A percentile compares a stretch with the other conserved stretches of the same genome.
These are phyloP conservation scores for Phytophthora pisi DNA, from an alignment of 352 stramenopile genomes.

Conservation along the genomic window DNA sequence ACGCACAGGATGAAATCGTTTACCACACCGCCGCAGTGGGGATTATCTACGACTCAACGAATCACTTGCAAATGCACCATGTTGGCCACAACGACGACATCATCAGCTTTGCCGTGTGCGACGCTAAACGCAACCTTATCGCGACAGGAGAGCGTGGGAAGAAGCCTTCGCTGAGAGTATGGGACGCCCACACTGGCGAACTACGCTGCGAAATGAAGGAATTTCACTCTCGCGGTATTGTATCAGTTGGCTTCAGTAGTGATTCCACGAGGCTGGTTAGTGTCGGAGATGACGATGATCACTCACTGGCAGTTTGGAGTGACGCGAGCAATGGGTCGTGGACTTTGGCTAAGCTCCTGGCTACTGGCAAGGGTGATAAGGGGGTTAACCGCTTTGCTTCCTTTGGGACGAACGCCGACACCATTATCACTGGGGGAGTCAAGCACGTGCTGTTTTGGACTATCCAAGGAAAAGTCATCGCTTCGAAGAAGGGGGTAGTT, in stretches of 20 bases:
- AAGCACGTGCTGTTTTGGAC: slow-evolving; percentile 80
- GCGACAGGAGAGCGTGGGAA: slow-evolving; percentile 89
- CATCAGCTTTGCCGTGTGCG: slow-evolving; percentile 77
- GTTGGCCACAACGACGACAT: slow-evolving; percentile 89
- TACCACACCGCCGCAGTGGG: slow-evolving; percentile 90
- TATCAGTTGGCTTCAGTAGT: slow-evolving; percentile 70
- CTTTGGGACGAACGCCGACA: slow-evolving; percentile 43
- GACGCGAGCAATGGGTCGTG: slow-evolving; percentile 73
- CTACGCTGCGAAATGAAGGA: slow-evolving; percentile 66
- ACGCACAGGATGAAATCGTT: slow-evolving; percentile 73
- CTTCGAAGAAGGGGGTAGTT: slow-evolving; percentile 59
- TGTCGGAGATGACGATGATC: slow-evolving; percentile 83
- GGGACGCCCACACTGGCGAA: slow-evolving; percentile 80
- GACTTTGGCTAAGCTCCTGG: slow-evolving; percentile 52
- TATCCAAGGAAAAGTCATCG: slow-evolving; percentile 59
- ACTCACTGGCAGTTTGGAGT: slow-evolving; percentile 80
- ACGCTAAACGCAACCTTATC: slow-evolving; percentile 62
- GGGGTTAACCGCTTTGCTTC: slow-evolving; percentile 58
- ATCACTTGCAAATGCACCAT: slow-evolving; percentile 85
- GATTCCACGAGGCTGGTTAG: slow-evolving; percentile 68
- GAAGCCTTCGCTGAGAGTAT: slow-evolving; percentile 76
- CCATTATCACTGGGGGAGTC: slow-evolving; percentile 60
- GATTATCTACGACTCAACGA: slow-evolving; percentile 75
- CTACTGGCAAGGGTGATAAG: slow-evolving; percentile 62
- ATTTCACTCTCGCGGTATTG: slow-evolving; percentile 71